Evolutionary conservation across 495 filamentous ascomycete genomes (phyloP).

Genomic region (Aspergillus campestris): DNA sequence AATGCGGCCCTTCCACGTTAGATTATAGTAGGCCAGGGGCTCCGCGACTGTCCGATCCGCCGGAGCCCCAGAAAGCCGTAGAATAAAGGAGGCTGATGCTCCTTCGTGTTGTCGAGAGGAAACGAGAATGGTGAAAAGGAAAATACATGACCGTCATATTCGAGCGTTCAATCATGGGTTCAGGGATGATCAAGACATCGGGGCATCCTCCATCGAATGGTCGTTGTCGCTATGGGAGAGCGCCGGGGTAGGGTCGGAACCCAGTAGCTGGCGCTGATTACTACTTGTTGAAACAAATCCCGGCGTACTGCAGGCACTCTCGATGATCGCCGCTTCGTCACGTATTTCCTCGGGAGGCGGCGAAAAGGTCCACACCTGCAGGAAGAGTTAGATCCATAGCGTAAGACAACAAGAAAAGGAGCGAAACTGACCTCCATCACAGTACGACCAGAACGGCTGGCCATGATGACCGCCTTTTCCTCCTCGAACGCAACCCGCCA

Average conservation of each 20-base stretch:
- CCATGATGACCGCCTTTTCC: slow-evolving; percentile 95
- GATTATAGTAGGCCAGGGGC: background rate
- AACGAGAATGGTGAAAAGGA: slow-evolving; percentile 7
- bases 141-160: slow-evolving; percentile 17
- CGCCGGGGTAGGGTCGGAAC: slow-evolving; percentile 29
- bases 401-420: background rate
- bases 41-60: background rate
- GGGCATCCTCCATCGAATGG: slow-evolving; percentile 34
- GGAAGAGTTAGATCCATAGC: slow-evolving; percentile 2
- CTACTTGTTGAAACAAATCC: slow-evolving; percentile 19
- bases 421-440: slow-evolving; percentile 78
- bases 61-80: background rate
- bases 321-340: slow-evolving; percentile 19
- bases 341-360: slow-evolving; percentile 59
- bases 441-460: slow-evolving; percentile 68
- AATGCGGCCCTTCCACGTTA: slow-evolving; percentile 1
- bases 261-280: slow-evolving; percentile 15
- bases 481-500: slow-evolving; percentile 98
- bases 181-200: slow-evolving; percentile 14
- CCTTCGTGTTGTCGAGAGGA: slow-evolving; percentile 8
- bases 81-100: background rate
- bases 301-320: slow-evolving; percentile 33
- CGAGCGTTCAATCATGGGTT: background rate
- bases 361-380: slow-evolving; percentile 83
- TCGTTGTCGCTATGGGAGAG: slow-evolving; percentile 26